phyloP scores from a whole-genome alignment of 768 basidiomycete genomes.

The Boletus tylopilopsis region DNA sequence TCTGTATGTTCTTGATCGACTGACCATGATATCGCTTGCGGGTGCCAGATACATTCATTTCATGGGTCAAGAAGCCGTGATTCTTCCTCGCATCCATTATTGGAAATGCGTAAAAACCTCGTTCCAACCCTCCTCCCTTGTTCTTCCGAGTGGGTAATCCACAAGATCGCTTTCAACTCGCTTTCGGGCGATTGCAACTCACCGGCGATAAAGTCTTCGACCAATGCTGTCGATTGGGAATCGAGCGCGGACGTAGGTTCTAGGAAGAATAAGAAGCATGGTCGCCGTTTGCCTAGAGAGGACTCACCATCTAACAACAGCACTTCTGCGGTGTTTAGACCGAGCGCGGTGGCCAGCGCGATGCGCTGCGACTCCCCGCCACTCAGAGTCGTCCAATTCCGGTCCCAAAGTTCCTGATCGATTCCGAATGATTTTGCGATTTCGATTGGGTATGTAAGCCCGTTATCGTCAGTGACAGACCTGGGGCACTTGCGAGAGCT shows the following conservation, averaged over 20 bases:
- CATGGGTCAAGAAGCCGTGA: constrained; percentile 26
- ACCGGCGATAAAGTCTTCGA: constrained; percentile 59
- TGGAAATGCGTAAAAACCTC: constrained; percentile 51
- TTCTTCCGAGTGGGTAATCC: constrained; percentile 87
- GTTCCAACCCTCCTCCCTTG: constrained; percentile 75
- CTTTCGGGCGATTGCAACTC: constrained; percentile 48
- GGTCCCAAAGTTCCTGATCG: constrained; percentile 65
- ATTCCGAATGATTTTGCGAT: constrained; percentile 67
- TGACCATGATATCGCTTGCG: too few relatives aligned
- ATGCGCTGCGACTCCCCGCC: constrained; percentile 87
- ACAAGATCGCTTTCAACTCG: constrained; percentile 67
- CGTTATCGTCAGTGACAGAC: constrained; percentile 22
- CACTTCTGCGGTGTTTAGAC: constrained; percentile 72
- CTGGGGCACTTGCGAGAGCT: constrained; percentile 35
- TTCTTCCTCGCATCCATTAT: constrained; percentile 44
- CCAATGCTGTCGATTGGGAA: constrained; percentile 53
- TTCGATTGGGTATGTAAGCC: constrained; percentile 41
- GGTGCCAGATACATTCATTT: neutral
- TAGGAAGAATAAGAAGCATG: constrained; percentile 27
- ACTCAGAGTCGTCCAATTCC: constrained; percentile 75
- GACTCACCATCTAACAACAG: constrained; percentile 73
- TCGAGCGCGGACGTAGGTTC: constrained; percentile 92
- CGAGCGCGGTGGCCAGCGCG: constrained; percentile 71
- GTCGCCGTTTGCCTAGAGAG: neutral
- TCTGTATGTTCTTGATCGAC: neutral